A percentile compares a stretch with the other conserved stretches of the same genome.
These are phyloP conservation scores for Circinella umbellata DNA, from an alignment of 371 early-diverging fungal species.

Conservation along the genomic window DNA sequence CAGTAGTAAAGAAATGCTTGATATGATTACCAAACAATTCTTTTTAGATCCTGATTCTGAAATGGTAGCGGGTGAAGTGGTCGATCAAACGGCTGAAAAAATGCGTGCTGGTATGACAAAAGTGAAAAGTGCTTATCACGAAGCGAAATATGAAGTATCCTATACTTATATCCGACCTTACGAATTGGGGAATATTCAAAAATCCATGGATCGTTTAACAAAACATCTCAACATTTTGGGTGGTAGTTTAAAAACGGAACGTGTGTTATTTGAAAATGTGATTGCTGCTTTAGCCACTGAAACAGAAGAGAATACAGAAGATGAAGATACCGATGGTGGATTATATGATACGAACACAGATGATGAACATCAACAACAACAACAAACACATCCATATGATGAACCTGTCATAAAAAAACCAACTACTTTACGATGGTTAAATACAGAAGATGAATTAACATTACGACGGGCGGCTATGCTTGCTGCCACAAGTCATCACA, in stretches of 20 bases:
- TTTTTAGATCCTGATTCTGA: conserved; percentile 47
- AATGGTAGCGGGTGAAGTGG: conserved; percentile 31
- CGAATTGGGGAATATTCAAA: conserved; percentile 39
- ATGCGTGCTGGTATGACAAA: conserved; percentile 51
- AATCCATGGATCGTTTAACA: conserved; percentile 42
- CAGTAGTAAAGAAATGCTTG: conserved; percentile 48
- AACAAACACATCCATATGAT: background rate
- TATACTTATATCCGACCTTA: conserved; percentile 47
- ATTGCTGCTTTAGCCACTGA: conserved; percentile 30
- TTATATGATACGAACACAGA: background rate
- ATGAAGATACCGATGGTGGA: background rate
- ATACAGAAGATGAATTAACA: conserved; percentile 36
- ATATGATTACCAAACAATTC: conserved; percentile 51
- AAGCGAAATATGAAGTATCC: conserved; percentile 55
- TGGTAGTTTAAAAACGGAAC: conserved; percentile 48
- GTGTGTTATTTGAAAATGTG: conserved; percentile 48
- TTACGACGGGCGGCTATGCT: conserved; percentile 33
- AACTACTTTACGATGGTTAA: conserved; percentile 16
- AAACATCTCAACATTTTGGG: conserved; percentile 50
- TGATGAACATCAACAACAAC: background rate
- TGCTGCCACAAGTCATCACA: conserved; percentile 29
- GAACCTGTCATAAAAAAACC: conserved; percentile 16
- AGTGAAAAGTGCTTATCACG: conserved; percentile 50
- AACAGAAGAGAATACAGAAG: background rate
- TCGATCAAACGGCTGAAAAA: conserved; percentile 35